These are phyloP conservation scores for Herpetomonas muscarum DNA, from an alignment of 208 protist genomes.

Conservation along the genomic window DNA sequence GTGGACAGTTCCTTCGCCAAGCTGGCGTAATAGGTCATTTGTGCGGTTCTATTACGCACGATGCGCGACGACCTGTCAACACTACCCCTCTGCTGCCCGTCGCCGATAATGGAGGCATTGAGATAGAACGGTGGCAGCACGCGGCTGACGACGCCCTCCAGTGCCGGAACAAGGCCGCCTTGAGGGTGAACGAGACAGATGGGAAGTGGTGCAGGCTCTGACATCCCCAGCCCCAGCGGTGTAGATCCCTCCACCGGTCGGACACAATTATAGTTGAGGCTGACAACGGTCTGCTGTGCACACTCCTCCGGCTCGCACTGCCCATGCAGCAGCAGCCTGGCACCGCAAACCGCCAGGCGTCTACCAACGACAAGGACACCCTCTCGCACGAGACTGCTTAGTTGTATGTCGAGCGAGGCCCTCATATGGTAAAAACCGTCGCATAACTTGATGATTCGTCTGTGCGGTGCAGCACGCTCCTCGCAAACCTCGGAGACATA, in stretches of 20 bases:
- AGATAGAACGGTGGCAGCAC: constrained; percentile 72
- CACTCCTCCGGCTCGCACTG: constrained; percentile 60
- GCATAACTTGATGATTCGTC: constrained; percentile 42
- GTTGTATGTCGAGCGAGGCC: constrained; percentile 61
- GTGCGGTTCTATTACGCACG: not conserved
- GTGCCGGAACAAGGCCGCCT: constrained; percentile 67
- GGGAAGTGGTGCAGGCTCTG: constrained; percentile 42
- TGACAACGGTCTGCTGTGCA: constrained; percentile 33
- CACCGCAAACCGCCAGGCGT: constrained; percentile 66
- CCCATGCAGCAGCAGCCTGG: constrained; percentile 32
- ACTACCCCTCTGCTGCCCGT: not conserved
- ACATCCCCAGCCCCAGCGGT: constrained; percentile 47
- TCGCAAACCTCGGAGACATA: constrained; percentile 37
- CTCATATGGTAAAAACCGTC: constrained; percentile 76
- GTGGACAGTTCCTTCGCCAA: constrained; percentile 1
- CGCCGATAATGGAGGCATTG: not conserved
- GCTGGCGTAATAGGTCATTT: not conserved
- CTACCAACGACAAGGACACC: constrained; percentile 46
- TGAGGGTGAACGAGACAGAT: constrained; percentile 44
- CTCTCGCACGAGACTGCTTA: constrained; percentile 62
- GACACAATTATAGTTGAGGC: constrained; percentile 81
- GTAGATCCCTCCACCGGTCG: constrained; percentile 32
- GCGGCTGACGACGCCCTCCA: constrained; percentile 63
- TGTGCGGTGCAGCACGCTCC: constrained; percentile 54
- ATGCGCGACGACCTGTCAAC: too few relatives aligned